These are phyloP conservation scores for Venustampulla echinocandica DNA, from an alignment of 495 filamentous ascomycete genomes.

Conservation along the genomic window DNA sequence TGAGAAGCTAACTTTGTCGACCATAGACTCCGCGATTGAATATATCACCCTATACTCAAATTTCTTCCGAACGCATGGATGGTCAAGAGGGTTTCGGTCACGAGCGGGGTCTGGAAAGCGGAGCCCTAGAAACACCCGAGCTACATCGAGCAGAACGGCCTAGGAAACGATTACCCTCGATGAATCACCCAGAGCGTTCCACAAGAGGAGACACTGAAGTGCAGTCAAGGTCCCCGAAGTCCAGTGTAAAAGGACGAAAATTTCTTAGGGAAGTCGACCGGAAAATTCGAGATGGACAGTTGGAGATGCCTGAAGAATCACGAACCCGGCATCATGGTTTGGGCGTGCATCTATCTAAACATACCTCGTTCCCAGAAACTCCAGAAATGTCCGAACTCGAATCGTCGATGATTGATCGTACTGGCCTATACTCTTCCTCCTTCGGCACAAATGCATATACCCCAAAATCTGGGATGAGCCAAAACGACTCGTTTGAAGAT, in stretches of 20 bases:
- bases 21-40: not conserved
- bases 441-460: constrained; percentile 15
- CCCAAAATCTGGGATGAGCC: constrained; percentile 33
- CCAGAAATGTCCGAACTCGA: constrained; percentile 39
- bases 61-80: not conserved
- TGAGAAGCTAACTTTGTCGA: not conserved
- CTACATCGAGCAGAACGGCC: constrained; percentile 3
- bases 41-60: not conserved
- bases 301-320: not conserved
- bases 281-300: constrained; percentile 3
- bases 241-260: constrained; percentile 2
- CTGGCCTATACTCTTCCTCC: constrained; percentile 2
- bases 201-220: not conserved
- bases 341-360: constrained; percentile 17
- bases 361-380: constrained; percentile 34
- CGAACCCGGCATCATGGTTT: constrained; percentile 10
- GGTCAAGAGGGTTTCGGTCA: not conserved
- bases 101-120: not conserved
- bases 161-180: constrained; percentile 5
- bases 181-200: not conserved
- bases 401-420: constrained; percentile 16
- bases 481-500: constrained; percentile 39
- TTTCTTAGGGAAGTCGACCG: not conserved
- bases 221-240: not conserved
- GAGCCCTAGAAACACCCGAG: not conserved